Evolutionary conservation across 805 yeast genomes (phyloP).

Genomic region (Cyberlindnera nakhonratchasimensis): DNA sequence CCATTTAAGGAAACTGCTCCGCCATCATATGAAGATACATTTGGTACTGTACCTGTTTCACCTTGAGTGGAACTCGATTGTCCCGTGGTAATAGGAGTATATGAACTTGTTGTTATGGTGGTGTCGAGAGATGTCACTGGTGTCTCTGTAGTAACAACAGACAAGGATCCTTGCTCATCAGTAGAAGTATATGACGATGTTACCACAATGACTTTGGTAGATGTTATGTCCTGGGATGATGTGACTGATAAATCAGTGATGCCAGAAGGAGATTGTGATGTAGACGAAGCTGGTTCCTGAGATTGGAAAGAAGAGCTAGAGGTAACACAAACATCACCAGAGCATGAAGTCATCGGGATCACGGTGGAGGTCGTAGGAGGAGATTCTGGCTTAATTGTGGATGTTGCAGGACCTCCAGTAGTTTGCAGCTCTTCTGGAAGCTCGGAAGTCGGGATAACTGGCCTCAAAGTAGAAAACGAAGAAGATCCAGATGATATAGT

Average conservation of each 20-base stretch:
- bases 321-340: conserved; percentile 31
- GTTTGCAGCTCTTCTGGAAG: too few species aligned
- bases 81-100: neutral
- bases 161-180: neutral
- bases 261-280: neutral
- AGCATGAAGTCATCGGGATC: conserved; percentile 37
- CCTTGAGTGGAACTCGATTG: neutral
- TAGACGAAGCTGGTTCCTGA: neutral
- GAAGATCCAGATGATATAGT: too few species aligned
- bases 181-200: conserved; percentile 11
- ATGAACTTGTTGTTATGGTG: neutral
- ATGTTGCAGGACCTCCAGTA: too few species aligned
- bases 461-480: too few species aligned
- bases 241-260: neutral
- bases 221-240: conserved; percentile 15
- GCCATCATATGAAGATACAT: conserved; percentile 10
- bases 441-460: too few species aligned
- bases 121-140: neutral
- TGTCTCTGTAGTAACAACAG: neutral
- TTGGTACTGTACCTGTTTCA: neutral
- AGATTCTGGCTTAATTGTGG: too few species aligned
- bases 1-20: conserved; percentile 3
- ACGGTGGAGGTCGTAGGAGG: too few species aligned
- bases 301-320: conserved; percentile 22
- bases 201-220: too few species aligned